Base-by-base conservation (phyloP, 1,139 yeast genomes). In the Starmera stellimalicola region DNA sequence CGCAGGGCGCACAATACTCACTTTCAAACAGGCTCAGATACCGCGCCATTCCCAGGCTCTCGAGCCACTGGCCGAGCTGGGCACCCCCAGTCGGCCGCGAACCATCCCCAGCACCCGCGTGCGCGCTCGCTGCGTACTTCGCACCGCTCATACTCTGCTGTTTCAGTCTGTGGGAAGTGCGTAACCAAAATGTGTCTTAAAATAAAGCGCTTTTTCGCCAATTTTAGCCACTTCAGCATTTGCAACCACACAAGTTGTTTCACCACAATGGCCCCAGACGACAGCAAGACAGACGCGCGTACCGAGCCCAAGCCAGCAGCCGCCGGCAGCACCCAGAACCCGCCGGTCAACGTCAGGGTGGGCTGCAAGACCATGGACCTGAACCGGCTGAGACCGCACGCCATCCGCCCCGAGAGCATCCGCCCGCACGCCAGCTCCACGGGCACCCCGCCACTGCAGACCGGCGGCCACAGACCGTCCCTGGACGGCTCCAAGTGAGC, bases 351-450 rank as follows among this genome's bases (percentile, higher is more conserved):
- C 12, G 26, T 26, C 5, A 26, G 26, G 22, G 16, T 26, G 5
- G 32, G 34, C 17, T 29, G 11, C 38, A 40, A 29, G 30, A 30
- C 11, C 40, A 40, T 20, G 40, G 43, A 30, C 33, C 43, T 19
- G 39, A 40, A 18, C 36, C 42, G 11, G 43, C 42, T 18, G 35
- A 39, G 35, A 27, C 57, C 57, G 2, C 55, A 49, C 30, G 38
- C 45, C 7, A 38, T 45, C 11, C 30, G 18, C n/a, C 30, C 25
- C n/a, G 34, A 16, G n/a, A n/a, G n/a, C n/a, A n/a, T n/a, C n/a
- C n/a, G n/a, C n/a, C n/a, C n/a, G 34, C 37, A 25, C 37, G 40
- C 20, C 39, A 41, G 12, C 40, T 42, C 20, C 8, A 16, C 27
- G 11, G 9, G n/a, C n/a, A 24, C 30, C 12, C 38, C 42, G 1